Evolutionary conservation across 139 green algal species (phyloP).

Genomic region (Coccomyxa sp.): DNA sequence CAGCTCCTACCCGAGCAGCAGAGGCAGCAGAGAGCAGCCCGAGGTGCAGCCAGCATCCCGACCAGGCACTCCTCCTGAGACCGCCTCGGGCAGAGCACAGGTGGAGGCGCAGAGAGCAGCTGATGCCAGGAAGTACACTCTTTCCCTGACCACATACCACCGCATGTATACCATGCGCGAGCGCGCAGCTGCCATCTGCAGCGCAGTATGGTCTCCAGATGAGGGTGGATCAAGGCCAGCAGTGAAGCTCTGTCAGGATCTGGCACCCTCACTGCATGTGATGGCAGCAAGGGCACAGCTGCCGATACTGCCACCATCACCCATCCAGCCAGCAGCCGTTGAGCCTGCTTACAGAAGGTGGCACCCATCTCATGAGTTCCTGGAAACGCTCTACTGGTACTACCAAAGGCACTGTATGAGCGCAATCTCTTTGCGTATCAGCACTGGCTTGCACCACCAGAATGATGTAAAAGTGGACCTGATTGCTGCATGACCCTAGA

Average conservation of each 20-base stretch:
- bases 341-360: background rate
- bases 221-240: background rate
- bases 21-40: too few relatives aligned
- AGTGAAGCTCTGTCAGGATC: background rate
- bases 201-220: background rate
- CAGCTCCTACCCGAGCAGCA: too few relatives aligned
- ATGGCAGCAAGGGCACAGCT: background rate
- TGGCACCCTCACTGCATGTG: background rate
- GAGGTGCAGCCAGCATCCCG: too few relatives aligned
- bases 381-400: background rate
- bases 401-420: background rate
- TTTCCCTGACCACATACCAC: too few relatives aligned
- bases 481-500: background rate
- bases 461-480: background rate
- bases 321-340: background rate
- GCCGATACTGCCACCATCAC: background rate
- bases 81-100: too few relatives aligned
- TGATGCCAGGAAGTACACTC: background rate
- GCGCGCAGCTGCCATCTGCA: background rate
- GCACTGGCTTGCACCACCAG: background rate
- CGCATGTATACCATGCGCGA: background rate
- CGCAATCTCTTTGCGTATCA: background rate
- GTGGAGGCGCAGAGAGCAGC: background rate
- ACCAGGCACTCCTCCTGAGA: too few relatives aligned
- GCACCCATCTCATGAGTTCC: background rate